Percentiles rank a stretch among this genome's conserved stretches.
These are phyloP conservation scores for Backusella mclennaniae DNA, from an alignment of 192 early-diverging fungal genomes.

Conservation along the genomic window DNA sequence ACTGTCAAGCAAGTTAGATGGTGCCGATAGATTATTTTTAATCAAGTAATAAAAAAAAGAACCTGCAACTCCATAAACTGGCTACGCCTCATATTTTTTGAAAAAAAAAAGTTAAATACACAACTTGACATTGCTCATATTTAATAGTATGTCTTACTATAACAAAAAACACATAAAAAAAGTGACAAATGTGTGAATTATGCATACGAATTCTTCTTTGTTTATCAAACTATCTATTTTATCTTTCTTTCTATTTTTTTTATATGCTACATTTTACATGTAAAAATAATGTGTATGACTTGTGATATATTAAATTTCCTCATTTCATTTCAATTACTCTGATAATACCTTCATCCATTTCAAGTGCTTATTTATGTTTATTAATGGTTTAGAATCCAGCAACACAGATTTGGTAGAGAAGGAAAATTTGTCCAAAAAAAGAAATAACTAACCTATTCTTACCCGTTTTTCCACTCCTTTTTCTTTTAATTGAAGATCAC, in stretches of 20 bases:
- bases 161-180: not conserved
- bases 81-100: not conserved
- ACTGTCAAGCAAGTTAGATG: not conserved
- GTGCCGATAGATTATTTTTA: constrained; percentile 7
- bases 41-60: constrained; percentile 1
- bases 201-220: not conserved
- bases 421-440: not conserved
- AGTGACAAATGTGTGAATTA: not conserved
- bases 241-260: not conserved
- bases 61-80: not conserved
- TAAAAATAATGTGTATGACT: not conserved
- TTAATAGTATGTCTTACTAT: not conserved
- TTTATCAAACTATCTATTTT: not conserved
- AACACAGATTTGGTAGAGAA: not conserved
- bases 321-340: not conserved
- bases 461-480: not conserved
- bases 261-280: not conserved
- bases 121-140: not conserved
- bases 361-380: not conserved
- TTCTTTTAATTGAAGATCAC: not conserved
- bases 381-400: not conserved
- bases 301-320: not conserved
- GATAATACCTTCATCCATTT: not conserved
- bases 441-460: not conserved
- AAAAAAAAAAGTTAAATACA: not conserved